These are phyloP conservation scores for Termitomyces sp. DNA, from an alignment of 768 basidiomycete species.

Conservation along the genomic window DNA sequence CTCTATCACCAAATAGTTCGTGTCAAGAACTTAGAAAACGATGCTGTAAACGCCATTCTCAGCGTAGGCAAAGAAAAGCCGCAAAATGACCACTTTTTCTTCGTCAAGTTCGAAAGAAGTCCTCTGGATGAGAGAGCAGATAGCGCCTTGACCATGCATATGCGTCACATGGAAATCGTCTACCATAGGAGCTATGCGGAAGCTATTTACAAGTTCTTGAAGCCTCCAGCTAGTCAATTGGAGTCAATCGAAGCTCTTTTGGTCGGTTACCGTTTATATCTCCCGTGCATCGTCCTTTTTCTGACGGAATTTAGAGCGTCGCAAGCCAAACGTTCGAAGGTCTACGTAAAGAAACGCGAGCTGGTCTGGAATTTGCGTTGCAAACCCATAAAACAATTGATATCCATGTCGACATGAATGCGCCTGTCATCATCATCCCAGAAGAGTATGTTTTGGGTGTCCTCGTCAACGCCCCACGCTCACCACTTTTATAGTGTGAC, in stretches of 20 bases:
- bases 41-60: constrained; percentile 4
- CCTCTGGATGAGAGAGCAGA: constrained; percentile 91
- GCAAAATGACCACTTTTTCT: constrained; percentile 69
- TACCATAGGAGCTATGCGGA: constrained; percentile 95
- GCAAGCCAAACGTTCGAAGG: constrained; percentile 94
- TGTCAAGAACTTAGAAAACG: constrained; percentile 33
- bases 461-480: background rate
- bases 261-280: constrained; percentile 34
- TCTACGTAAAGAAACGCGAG: constrained; percentile 87
- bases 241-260: constrained; percentile 93
- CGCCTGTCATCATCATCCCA: constrained; percentile 94
- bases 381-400: constrained; percentile 94
- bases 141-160: constrained; percentile 79
- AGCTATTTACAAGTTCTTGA: constrained; percentile 86
- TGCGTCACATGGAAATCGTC: constrained; percentile 96
- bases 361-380: constrained; percentile 89
- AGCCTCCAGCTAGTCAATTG: constrained; percentile 88
- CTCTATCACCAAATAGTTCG: constrained; percentile 89
- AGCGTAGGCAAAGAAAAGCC: constrained; percentile 12
- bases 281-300: background rate
- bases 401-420: constrained; percentile 93
- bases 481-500: constrained; percentile 51
- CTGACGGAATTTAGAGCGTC: constrained; percentile 51
- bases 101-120: constrained; percentile 85
- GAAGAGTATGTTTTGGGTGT: constrained; percentile 59